Evolutionary conservation across 2,329 filamentous ascomycete species (phyloP).

Genomic region (Pseudogymnoascus sp.): DNA sequence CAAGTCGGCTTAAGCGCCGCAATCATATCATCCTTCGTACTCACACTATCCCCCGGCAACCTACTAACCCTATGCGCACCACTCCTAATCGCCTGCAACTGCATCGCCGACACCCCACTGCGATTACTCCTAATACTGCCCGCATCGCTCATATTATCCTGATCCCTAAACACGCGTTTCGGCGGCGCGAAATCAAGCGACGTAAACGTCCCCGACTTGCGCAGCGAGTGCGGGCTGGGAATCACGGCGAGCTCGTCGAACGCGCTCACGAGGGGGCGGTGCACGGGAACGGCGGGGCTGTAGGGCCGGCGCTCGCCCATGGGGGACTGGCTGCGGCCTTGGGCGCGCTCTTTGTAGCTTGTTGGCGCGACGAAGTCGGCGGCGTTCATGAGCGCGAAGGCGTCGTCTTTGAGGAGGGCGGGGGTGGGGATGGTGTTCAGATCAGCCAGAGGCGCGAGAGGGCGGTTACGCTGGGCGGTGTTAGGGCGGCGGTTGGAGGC

Average conservation of each 20-base stretch:
- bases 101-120: constrained; percentile 51
- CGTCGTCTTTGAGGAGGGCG: constrained; percentile 73
- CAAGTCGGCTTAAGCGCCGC: constrained; percentile 33
- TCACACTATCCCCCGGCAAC: constrained; percentile 56
- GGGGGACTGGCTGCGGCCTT: constrained; percentile 60
- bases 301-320: constrained; percentile 62
- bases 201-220: constrained; percentile 72
- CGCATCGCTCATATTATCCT: constrained; percentile 53
- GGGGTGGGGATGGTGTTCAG: constrained; percentile 77
- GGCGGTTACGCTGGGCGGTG: constrained; percentile 36
- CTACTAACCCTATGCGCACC: constrained; percentile 64
- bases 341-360: constrained; percentile 55
- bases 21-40: constrained; percentile 54
- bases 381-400: constrained; percentile 57
- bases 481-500: constrained; percentile 40
- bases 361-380: constrained; percentile 82
- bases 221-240: constrained; percentile 76
- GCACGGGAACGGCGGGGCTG: constrained; percentile 61
- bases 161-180: constrained; percentile 57
- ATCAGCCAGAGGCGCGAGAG: constrained; percentile 62
- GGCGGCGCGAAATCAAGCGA: constrained; percentile 74
- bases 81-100: constrained; percentile 53
- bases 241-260: constrained; percentile 81
- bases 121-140: constrained; percentile 59
- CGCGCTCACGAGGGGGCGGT: constrained; percentile 71